A percentile compares a stretch with the other conserved stretches of the same genome.
phyloP scores from a whole-genome alignment of 768 basidiomycete genomes.

The Boletus speciosus region DNA sequence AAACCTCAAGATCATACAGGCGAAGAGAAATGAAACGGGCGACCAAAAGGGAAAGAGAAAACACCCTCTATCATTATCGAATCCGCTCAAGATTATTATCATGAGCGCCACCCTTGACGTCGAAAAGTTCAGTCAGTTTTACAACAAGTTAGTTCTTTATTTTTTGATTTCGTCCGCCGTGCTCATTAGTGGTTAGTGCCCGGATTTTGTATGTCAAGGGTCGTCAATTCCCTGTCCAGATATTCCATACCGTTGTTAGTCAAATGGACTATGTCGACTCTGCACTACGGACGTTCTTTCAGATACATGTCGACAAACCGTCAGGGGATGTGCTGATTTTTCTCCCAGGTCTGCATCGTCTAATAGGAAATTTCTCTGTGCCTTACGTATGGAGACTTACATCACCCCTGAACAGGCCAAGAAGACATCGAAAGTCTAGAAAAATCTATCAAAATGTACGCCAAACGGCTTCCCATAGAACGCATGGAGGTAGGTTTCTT shows the following conservation, averaged over 20 bases:
- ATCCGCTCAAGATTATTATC: constrained; percentile 85
- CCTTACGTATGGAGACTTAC: background rate
- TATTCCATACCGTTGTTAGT: constrained; percentile 71
- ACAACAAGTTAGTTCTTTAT: constrained; percentile 57
- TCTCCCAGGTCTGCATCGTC: constrained; percentile 60
- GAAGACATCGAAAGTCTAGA: constrained; percentile 93
- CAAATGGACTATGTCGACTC: constrained; percentile 86
- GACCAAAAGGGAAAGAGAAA: constrained; percentile 48
- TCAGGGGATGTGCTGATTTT: constrained; percentile 92
- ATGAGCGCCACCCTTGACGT: constrained; percentile 99
- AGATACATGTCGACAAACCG: constrained; percentile 79
- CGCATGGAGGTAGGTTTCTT: constrained; percentile 43
- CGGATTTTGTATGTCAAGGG: constrained; percentile 90
- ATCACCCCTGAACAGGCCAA: constrained; percentile 55
- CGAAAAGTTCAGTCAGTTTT: constrained; percentile 89
- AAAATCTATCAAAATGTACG: constrained; percentile 66
- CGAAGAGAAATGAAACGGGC: constrained; percentile 49
- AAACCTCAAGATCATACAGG: constrained; percentile 80
- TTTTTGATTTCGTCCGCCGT: background rate
- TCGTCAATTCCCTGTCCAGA: constrained; percentile 86
- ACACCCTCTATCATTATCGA: constrained; percentile 34
- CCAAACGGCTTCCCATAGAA: constrained; percentile 63
- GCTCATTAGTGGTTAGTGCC: constrained; percentile 48
- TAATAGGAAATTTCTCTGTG: background rate
- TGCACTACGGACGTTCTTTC: constrained; percentile 89